Conservation (phyloP, 768 basidiomycete genomes). For the Amanita inopinata region DNA sequence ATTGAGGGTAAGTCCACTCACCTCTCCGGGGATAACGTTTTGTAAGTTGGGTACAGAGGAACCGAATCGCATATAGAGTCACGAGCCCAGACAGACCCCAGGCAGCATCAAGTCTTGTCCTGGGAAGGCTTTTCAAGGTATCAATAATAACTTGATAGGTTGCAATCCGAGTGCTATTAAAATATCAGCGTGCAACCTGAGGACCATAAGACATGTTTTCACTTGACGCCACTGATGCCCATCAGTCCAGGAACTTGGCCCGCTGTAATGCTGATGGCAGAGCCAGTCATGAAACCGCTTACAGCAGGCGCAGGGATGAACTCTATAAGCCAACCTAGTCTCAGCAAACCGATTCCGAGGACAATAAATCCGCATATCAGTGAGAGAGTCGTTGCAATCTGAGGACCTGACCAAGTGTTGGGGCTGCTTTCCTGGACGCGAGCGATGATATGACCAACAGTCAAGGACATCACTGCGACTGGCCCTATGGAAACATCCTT, state of each 20-base stretch:
- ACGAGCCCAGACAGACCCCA: constrained; percentile 77
- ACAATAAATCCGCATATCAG: constrained; percentile 89
- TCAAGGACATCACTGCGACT: constrained; percentile 96
- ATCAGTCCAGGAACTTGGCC: constrained; percentile 87
- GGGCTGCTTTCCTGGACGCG: constrained; percentile 47
- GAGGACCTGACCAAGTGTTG: constrained; percentile 48
- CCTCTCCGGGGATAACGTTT: constrained; percentile 55
- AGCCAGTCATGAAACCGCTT: constrained; percentile 94
- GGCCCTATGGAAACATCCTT: constrained; percentile 99
- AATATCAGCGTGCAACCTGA: constrained; percentile 5
- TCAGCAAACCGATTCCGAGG: constrained; percentile 78
- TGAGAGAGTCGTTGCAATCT: constrained; percentile 79
- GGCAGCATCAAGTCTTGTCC: constrained; percentile 73
- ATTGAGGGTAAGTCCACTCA: constrained; percentile 19
- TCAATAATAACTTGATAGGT: constrained; percentile 90
- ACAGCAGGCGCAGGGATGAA: constrained; percentile 85
- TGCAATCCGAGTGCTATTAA: constrained; percentile 65
- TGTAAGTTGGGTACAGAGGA: constrained; percentile 36
- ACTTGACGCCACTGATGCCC: constrained; percentile 83
- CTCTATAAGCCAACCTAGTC: constrained; percentile 91
- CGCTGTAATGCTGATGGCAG: constrained; percentile 85
- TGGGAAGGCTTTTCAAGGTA: constrained; percentile 73
- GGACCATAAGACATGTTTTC: constrained; percentile 18
- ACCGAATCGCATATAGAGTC: constrained; percentile 60
- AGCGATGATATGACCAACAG: constrained; percentile 71